Conservation (phyloP, 805 yeast genomes). For the Cephaloascus albidus region DNA sequence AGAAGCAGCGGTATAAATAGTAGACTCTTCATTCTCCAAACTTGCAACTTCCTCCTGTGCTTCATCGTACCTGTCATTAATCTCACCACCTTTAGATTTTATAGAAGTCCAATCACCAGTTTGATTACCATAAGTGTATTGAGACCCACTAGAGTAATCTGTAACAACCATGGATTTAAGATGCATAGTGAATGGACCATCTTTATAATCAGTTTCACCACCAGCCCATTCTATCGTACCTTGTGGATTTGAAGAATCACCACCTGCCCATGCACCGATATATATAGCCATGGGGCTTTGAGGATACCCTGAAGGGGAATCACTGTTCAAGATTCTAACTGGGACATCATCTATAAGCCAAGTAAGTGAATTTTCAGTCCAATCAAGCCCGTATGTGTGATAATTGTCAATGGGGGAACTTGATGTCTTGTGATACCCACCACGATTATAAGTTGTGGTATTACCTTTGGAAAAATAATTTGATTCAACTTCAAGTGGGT, state of each 20-base stretch:
- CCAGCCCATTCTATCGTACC: conserved; percentile 35
- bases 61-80: conserved; percentile 47
- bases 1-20: not conserved
- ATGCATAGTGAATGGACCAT: conserved; percentile 25
- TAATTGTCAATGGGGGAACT: conserved; percentile 42
- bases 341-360: conserved; percentile 69
- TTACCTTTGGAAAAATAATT: conserved; percentile 79
- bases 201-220: conserved; percentile 19
- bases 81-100: conserved; percentile 42
- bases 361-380: conserved; percentile 56
- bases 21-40: not conserved
- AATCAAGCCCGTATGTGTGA: conserved; percentile 78
- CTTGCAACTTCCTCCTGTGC: conserved; percentile 14
- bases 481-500: conserved; percentile 63
- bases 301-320: conserved; percentile 66
- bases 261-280: conserved; percentile 78
- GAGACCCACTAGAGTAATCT: conserved; percentile 59
- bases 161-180: conserved; percentile 52
- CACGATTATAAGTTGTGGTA: conserved; percentile 71
- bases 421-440: conserved; percentile 53
- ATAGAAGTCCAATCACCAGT: conserved; percentile 57
- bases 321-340: conserved; percentile 51
- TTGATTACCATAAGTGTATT: conserved; percentile 44
- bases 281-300: conserved; percentile 75
- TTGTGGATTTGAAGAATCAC: conserved; percentile 37